Percentiles rank a stretch among this genome's conserved stretches.
Conservation (phyloP, 176 grass and related monocot species). For the Stipa capillata region DNA sequence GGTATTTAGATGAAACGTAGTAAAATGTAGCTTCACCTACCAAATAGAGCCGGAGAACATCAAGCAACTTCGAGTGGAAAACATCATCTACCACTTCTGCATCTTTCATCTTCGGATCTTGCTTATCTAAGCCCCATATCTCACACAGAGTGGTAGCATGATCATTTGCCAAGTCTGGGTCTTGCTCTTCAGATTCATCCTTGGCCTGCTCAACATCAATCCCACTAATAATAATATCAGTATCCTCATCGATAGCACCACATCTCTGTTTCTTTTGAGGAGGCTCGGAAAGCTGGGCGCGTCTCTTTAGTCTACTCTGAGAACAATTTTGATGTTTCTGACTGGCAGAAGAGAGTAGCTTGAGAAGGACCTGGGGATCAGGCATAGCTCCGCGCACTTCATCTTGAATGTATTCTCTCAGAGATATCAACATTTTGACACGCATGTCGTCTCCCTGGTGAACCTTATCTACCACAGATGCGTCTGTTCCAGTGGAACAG, state of each 20-base stretch:
- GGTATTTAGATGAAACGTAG: slow-evolving; percentile 9
- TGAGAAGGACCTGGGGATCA: slow-evolving; percentile 88
- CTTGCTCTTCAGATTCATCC: slow-evolving; percentile 26
- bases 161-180: slow-evolving; percentile 22
- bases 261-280: slow-evolving; percentile 53
- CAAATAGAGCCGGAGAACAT: slow-evolving; percentile 74
- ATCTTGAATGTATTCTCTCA: slow-evolving; percentile 76
- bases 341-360: slow-evolving; percentile 70
- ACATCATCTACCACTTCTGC: slow-evolving; percentile 37
- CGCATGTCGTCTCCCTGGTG: slow-evolving; percentile 20
- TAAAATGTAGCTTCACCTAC: slow-evolving; percentile 32
- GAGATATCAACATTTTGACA: slow-evolving; percentile 46
- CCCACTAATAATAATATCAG: slow-evolving; percentile 65
- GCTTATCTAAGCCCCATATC: slow-evolving; percentile 69
- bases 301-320: slow-evolving; percentile 36
- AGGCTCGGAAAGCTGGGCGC: slow-evolving; percentile 29
- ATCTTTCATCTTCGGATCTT: slow-evolving; percentile 23
- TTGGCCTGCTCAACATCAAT: slow-evolving; percentile 47
- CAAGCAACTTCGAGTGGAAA: slow-evolving; percentile 85
- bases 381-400: slow-evolving; percentile 58
- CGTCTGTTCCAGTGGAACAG: slow-evolving; percentile 32
- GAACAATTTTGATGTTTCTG: slow-evolving; percentile 41
- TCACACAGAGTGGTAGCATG: slow-evolving; percentile 29
- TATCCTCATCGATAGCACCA: slow-evolving; percentile 14
- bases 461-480: slow-evolving; percentile 11